Evolutionary conservation across 2,329 filamentous ascomycete genomes (phyloP), one percentile per base, ranked within the genome.

Genomic region (Colletotrichum euphorbiae): DNA sequence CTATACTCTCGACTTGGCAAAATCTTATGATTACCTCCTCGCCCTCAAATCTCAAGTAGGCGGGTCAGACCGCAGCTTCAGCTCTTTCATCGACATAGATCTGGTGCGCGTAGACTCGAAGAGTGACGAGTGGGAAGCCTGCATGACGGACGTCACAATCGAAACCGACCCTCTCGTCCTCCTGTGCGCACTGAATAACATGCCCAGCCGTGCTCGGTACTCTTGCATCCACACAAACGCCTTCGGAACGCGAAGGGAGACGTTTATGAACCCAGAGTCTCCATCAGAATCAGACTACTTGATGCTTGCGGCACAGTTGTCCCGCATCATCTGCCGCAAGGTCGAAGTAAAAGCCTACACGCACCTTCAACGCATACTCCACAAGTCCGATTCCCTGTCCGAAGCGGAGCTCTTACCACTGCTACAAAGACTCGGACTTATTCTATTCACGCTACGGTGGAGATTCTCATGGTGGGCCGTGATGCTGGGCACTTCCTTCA

Each of bases 281-380:
- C 51, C 60, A 54, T 70, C 74, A 2, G 75, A 78, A 13, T 76
- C 80, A 59, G 76, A 74, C 17, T 78, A 81, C 45, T 79, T 82
- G 50, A 72, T 80, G 2, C 75, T 82, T 2, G 81, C 81, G 3
- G 80, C 80, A 1, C 80, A 82, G 63, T 73, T 83, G 21, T 81
- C 79, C 8, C 79, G 80, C 40, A 82, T 83, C 50, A 72, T 83
- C 65, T 81, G 80, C 72, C 80, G 81, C 61, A 81, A 82, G 74
- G 74, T 82, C 6, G 81, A 83, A 70, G 78, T 83, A 4, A 80
- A 82, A 72, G 81, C 79, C 3, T 82, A 80, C 76, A 75, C 76
- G 33, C 77, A 78, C 56, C 77, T 83, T 0, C 80, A 83, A 67
- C 79, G 78, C 11, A n/a, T 38, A 6, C 24, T 71, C n/a, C 60